These are phyloP conservation scores for Tuber magnatum DNA, from an alignment of 495 filamentous ascomycete species.

Conservation along the genomic window DNA sequence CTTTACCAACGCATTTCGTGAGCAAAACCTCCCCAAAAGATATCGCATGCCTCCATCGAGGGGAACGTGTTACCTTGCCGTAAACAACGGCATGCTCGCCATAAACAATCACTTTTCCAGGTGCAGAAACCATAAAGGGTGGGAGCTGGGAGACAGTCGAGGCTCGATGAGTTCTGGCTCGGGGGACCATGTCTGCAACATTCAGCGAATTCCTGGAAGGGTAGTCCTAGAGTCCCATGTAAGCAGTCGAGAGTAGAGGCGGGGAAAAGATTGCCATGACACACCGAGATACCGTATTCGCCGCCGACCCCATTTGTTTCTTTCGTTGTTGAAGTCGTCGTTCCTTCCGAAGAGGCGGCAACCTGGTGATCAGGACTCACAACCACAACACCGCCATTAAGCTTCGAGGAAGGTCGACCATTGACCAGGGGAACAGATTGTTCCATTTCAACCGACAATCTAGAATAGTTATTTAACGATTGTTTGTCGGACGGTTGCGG, in stretches of 20 bases:
- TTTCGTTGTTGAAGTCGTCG: not conserved
- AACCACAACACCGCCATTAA: constrained; percentile 21
- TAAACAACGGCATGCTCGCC: constrained; percentile 96
- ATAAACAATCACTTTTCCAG: constrained; percentile 94
- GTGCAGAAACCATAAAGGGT: constrained; percentile 93
- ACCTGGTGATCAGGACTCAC: constrained; percentile 14
- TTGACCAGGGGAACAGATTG: not conserved
- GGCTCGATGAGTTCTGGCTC: constrained; percentile 36
- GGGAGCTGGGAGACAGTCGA: constrained; percentile 51
- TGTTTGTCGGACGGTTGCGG: not conserved
- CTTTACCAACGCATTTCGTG: constrained; percentile 40
- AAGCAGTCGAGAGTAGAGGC: not conserved
- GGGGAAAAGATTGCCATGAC: not conserved
- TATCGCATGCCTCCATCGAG: not conserved
- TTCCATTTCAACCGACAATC: not conserved
- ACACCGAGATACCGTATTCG: not conserved
- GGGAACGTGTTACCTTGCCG: constrained; percentile 58
- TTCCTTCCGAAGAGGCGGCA: constrained; percentile 1
- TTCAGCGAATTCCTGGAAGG: not conserved
- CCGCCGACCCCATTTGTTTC: not conserved
- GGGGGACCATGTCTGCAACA: constrained; percentile 6
- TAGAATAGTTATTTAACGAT: not conserved
- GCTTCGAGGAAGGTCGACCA: constrained; percentile 10
- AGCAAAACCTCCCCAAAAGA: constrained; percentile 23
- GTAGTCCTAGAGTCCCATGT: not conserved